Evolutionary conservation across 176 grass and related monocot genomes (phyloP), one percentile per base, ranked within the genome.

Genomic region (Bothriochloa decipiens): DNA sequence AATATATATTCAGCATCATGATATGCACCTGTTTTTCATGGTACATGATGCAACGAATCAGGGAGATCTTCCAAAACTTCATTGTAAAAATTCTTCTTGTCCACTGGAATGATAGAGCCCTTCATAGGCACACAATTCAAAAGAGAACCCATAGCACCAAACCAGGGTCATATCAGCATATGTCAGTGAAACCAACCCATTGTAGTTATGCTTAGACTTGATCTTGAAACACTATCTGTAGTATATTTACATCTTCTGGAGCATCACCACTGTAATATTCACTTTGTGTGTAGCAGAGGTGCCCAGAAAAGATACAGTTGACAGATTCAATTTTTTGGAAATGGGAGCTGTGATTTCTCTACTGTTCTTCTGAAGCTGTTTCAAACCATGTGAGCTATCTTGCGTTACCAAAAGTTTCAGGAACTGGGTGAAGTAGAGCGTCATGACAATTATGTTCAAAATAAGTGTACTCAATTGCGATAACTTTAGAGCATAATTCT

Each of bases 21-120:
- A 70, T 65, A 65, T 32, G 25, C 62, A 85, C 82, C 77, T 85
- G 77, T 63, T 45, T 52, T 85, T 22, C 17, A 0, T 39, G 57
- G 75, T 40, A 77, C n/a, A n/a, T n/a, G 27, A 16, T 78, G 46
- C 2, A 73, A 55, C 12, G 8, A 20, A 20, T 47, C 50, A 7
- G 28, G 23, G 61, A 70, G 64, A 70, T 35, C n/a, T 43, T 28
- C 4, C 49, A 16, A 23, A 81, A 52, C 27, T 52, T 25, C 43
- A 68, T 36, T 68, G n/a, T 23, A 33, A 12, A 80, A 32, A 69
- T 39, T 23, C 20, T 37, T 55, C 3, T 57, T 40, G 32, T 40
- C 66, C 22, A 67, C 61, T 89, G 11, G 11, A 68, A 53, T 73
- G 1, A 7, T 62, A 7, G 23, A 67, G 18, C 7, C n/a, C 17